phyloP scores from a whole-genome alignment of 2,329 filamentous ascomycete species.

The Neofusicoccum ribis region DNA sequence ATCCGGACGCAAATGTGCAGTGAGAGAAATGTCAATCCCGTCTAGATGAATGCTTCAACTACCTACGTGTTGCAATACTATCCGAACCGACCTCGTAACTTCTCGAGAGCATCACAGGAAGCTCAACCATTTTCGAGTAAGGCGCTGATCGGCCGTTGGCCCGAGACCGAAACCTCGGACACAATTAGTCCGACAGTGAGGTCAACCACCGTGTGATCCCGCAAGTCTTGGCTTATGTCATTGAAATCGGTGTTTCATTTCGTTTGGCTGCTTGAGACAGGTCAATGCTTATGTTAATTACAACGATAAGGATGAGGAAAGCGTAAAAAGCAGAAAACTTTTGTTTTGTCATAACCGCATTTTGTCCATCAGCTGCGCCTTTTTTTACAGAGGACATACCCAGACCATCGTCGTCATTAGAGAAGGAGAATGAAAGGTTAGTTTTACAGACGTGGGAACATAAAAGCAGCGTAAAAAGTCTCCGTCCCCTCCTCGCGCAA shows the following conservation, averaged over 20 bases:
- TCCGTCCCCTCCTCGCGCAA: neutral
- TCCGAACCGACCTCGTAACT: no score
- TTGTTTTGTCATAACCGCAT: neutral
- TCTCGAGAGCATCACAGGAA: no score
- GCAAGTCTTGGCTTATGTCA: conserved; percentile 3
- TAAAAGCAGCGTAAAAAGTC: neutral
- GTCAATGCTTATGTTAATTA: neutral
- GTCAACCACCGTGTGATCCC: neutral
- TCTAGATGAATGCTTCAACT: no score
- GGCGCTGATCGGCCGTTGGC: no score
- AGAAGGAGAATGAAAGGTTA: neutral
- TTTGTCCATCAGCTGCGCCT: neutral
- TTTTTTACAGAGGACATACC: neutral
- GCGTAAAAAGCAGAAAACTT: neutral
- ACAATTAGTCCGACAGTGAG: neutral
- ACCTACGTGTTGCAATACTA: no score
- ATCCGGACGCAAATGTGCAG: no score
- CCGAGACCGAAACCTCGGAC: neutral
- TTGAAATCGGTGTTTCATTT: neutral
- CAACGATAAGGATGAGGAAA: neutral
- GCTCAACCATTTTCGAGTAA: no score
- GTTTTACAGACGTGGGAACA: conserved; percentile 6
- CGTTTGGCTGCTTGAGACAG: neutral
- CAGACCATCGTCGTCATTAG: neutral
- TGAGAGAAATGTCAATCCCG: no score